Percentiles rank a stretch among this genome's conserved stretches.
Evolutionary conservation across 2,329 filamentous ascomycete species (phyloP).

Genomic region (Pleomassaria siparia): DNA sequence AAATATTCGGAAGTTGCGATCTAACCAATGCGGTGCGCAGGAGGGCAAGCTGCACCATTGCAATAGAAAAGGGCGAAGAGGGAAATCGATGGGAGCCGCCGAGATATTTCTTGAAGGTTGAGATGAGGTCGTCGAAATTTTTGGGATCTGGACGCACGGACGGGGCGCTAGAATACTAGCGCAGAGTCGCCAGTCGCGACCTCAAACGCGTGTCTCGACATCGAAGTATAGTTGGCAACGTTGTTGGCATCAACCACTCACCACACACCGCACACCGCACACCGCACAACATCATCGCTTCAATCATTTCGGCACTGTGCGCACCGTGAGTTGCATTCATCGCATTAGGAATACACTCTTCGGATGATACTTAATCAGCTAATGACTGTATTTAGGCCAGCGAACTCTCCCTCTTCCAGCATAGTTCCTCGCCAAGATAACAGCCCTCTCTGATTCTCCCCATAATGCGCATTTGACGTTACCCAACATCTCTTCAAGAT

Average conservation of each 20-base stretch:
- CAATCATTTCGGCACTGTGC: not conserved
- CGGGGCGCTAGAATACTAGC: not conserved
- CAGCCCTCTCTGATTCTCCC: not conserved
- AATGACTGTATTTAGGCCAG: not conserved
- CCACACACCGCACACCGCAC: not conserved
- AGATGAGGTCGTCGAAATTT: not conserved
- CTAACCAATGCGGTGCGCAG: constrained; percentile 20
- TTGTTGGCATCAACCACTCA: not conserved
- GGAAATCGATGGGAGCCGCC: not conserved
- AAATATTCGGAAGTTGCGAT: constrained; percentile 13
- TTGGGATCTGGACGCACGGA: not conserved
- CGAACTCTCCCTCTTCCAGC: not conserved
- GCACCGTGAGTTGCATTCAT: not conserved
- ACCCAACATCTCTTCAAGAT: constrained; percentile 12
- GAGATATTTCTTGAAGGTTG: not conserved
- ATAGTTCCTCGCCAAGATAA: not conserved
- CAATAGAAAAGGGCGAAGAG: not conserved
- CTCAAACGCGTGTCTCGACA: not conserved
- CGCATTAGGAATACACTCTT: not conserved
- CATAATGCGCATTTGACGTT: not conserved
- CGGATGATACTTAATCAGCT: not conserved
- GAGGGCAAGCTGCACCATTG: constrained; percentile 24
- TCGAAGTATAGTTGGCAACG: not conserved
- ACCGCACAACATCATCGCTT: not conserved
- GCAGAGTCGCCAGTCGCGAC: not conserved